Evolutionary conservation across 2,329 filamentous ascomycete species (phyloP).

Genomic region (Lachnellula suecica): DNA sequence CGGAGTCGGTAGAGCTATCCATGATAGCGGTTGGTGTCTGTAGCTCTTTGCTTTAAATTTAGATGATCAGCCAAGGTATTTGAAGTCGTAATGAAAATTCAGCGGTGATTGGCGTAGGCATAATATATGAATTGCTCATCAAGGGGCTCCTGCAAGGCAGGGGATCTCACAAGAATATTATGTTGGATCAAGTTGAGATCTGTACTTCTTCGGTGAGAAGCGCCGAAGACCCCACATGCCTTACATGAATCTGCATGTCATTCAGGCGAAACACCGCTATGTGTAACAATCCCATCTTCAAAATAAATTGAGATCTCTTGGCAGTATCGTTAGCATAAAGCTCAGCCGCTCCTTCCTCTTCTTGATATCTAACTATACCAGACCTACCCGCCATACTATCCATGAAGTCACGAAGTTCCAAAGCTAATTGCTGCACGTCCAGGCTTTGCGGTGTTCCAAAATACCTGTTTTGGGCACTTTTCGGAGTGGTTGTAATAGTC

Average conservation of each 20-base stretch:
- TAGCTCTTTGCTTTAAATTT: not conserved
- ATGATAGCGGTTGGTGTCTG: not conserved
- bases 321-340: not conserved
- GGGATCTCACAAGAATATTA: not conserved
- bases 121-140: not conserved
- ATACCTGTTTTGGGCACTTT: slow-evolving; percentile 10
- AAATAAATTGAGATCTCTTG: not conserved
- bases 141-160: not conserved
- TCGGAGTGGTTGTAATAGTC: slow-evolving; percentile 7
- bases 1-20: not conserved
- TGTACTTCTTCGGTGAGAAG: not conserved
- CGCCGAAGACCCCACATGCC: not conserved
- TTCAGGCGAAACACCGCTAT: too few species aligned
- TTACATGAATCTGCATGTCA: not conserved
- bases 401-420: not conserved
- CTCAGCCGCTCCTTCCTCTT: not conserved
- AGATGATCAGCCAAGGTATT: not conserved
- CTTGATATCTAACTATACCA: not conserved
- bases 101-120: not conserved
- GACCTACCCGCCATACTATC: not conserved
- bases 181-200: not conserved
- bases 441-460: slow-evolving; percentile 11
- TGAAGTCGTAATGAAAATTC: not conserved
- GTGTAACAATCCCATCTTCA: not conserved
- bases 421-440: not conserved